Conservation (phyloP, 495 filamentous ascomycete species). For the Platismatia glauca region DNA sequence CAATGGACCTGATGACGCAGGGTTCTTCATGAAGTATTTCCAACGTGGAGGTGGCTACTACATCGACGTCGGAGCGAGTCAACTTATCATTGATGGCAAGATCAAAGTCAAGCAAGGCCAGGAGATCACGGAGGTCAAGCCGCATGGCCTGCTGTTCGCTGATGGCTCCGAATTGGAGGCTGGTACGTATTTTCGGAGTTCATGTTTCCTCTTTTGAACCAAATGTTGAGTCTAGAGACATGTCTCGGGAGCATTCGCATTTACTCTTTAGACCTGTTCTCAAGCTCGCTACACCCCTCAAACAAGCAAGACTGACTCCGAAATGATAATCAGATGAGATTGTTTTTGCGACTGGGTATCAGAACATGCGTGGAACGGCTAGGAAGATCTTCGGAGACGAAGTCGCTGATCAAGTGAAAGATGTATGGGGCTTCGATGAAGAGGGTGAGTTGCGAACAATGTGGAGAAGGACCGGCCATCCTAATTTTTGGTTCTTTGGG, state of each 20-base stretch:
- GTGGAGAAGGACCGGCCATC: slow-evolving; percentile 63
- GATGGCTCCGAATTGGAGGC: slow-evolving; percentile 62
- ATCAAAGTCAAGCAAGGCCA: slow-evolving; percentile 66
- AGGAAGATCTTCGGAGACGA: slow-evolving; percentile 60
- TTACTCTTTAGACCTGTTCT: no score
- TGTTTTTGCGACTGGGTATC: slow-evolving; percentile 74
- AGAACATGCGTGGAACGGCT: slow-evolving; percentile 57
- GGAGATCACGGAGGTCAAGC: slow-evolving; percentile 52
- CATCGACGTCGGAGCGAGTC: slow-evolving; percentile 59
- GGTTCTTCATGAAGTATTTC: slow-evolving; percentile 66
- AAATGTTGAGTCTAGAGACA: no score
- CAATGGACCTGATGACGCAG: slow-evolving; percentile 52
- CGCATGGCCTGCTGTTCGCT: slow-evolving; percentile 51
- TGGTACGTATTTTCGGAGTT: no score
- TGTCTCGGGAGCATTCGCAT: no score
- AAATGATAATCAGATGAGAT: no score
- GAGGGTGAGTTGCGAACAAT: slow-evolving; percentile 69
- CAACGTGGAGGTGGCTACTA: slow-evolving; percentile 73
- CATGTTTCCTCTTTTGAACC: no score
- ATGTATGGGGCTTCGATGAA: slow-evolving; percentile 71
- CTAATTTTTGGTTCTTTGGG: slow-evolving; percentile 77
- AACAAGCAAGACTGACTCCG: no score
- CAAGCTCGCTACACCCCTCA: no score
- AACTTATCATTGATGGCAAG: slow-evolving; percentile 67
- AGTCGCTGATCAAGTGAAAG: slow-evolving; percentile 52